Conservation (phyloP, 306 rosid genomes). For the Cajanus cajan region DNA sequence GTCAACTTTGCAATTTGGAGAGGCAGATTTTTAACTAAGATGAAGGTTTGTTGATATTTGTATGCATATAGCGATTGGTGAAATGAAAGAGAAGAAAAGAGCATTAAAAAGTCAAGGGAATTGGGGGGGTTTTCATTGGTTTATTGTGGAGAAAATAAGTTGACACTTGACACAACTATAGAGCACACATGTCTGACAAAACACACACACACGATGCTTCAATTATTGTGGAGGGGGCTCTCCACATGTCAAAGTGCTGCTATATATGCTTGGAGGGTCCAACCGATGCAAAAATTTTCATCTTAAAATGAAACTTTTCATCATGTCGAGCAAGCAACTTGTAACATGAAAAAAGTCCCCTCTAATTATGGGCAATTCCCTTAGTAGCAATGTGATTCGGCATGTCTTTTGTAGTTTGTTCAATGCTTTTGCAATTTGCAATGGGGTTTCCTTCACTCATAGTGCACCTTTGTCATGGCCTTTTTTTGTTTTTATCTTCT, state of each 20-base stretch:
- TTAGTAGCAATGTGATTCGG: conserved; percentile 35
- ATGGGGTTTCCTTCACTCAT: conserved; percentile 33
- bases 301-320: conserved; percentile 23
- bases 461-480: conserved; percentile 46
- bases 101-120: conserved; percentile 26
- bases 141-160: conserved; percentile 25
- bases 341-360: conserved; percentile 34
- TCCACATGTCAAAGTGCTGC: conserved; percentile 39
- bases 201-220: neutral
- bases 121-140: conserved; percentile 29
- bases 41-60: conserved; percentile 24
- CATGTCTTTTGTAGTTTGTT: conserved; percentile 38
- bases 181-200: conserved; percentile 1
- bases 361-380: conserved; percentile 44
- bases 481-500: conserved; percentile 38
- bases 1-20: conserved; percentile 44
- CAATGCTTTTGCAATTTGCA: conserved; percentile 41
- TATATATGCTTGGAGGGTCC: conserved; percentile 38
- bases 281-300: conserved; percentile 17
- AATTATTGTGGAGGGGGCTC: conserved; percentile 32
- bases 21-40: conserved; percentile 17
- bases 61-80: conserved; percentile 1
- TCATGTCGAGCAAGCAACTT: conserved; percentile 44
- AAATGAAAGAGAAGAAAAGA: neutral
- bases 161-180: conserved; percentile 39